Conservation (phyloP, 2,329 filamentous ascomycete genomes). For the Fusarium palustre region DNA sequence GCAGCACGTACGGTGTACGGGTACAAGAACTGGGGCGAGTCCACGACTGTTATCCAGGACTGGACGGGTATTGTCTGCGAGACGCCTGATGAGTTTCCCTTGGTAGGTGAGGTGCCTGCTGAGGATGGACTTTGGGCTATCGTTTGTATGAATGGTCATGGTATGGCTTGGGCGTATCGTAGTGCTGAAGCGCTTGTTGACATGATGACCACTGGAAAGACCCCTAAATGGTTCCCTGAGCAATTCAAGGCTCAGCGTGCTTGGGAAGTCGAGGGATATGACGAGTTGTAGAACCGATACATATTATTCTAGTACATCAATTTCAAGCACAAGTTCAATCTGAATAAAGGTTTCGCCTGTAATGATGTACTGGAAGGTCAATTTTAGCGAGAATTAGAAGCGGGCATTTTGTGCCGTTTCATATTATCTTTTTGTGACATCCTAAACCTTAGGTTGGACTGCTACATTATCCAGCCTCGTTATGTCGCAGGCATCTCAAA, state of each 20-base stretch:
- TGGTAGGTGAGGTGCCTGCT: constrained; percentile 24
- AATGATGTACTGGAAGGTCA: too few species aligned
- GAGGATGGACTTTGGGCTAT: constrained; percentile 32
- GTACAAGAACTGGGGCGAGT: constrained; percentile 24
- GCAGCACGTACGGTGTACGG: constrained; percentile 21
- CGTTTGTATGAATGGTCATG: constrained; percentile 28
- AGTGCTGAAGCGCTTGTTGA: constrained; percentile 31
- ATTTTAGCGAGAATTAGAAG: too few species aligned
- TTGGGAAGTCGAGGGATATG: constrained; percentile 7
- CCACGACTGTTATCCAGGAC: constrained; percentile 19
- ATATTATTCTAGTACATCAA: background rate
- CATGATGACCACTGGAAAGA: constrained; percentile 31
- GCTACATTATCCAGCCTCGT: fast-evolving
- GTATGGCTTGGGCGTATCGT: constrained; percentile 31
- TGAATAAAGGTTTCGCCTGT: background rate
- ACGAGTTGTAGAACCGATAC: background rate
- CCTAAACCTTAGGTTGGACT: fast-evolving
- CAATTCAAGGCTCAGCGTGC: constrained; percentile 27
- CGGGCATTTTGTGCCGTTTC: too few species aligned
- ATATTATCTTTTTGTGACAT: too few species aligned
- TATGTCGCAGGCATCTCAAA: constrained; percentile 26
- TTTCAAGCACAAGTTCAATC: background rate
- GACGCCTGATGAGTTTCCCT: constrained; percentile 16
- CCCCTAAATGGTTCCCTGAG: constrained; percentile 28
- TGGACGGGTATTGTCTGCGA: constrained; percentile 29